A percentile compares a stretch with the other conserved stretches of the same genome.
These are phyloP conservation scores for Pseudonectria foliicola DNA, from an alignment of 2,329 filamentous ascomycete species.

Conservation along the genomic window DNA sequence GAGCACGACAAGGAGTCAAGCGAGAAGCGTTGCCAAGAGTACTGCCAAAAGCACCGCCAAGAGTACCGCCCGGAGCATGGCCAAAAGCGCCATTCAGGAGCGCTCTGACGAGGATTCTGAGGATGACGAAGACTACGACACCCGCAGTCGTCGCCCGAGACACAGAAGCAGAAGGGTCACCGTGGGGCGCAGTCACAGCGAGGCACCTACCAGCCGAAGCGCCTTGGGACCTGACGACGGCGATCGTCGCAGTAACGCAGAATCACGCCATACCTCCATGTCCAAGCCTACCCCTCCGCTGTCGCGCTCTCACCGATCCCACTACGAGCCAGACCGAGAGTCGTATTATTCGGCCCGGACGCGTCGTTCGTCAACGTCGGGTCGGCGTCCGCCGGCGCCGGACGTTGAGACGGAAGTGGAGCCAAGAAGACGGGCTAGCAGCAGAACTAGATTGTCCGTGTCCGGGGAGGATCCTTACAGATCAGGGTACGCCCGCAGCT, in stretches of 20 bases:
- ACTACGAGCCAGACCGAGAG: constrained; percentile 31
- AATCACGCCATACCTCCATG: constrained; percentile 27
- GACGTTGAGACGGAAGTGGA: constrained; percentile 20
- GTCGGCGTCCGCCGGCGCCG: constrained; percentile 17
- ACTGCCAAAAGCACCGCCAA: constrained; percentile 12
- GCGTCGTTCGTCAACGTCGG: constrained; percentile 18
- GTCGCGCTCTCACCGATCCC: constrained; percentile 15
- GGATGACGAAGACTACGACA: constrained; percentile 32
- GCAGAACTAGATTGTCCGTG: constrained; percentile 17
- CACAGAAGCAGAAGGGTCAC: constrained; percentile 11
- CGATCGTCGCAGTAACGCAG: constrained; percentile 35
- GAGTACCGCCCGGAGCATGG: constrained; percentile 9
- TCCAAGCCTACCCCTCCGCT: constrained; percentile 21
- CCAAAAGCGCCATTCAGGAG: constrained; percentile 23
- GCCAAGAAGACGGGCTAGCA: constrained; percentile 25
- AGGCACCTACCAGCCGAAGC: constrained; percentile 27
- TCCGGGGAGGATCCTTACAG: constrained; percentile 10
- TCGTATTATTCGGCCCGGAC: constrained; percentile 38
- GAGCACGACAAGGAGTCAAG: constrained; percentile 11
- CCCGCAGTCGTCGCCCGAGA: constrained; percentile 30
- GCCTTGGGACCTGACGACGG: constrained; percentile 34
- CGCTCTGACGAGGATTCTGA: constrained; percentile 16
- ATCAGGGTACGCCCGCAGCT: constrained; percentile 19
- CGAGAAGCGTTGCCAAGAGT: constrained; percentile 10
- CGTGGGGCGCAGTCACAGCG: constrained; percentile 34